Evolutionary conservation across 2,329 filamentous ascomycete species (phyloP).

Genomic region (Alternaria sp.): DNA sequence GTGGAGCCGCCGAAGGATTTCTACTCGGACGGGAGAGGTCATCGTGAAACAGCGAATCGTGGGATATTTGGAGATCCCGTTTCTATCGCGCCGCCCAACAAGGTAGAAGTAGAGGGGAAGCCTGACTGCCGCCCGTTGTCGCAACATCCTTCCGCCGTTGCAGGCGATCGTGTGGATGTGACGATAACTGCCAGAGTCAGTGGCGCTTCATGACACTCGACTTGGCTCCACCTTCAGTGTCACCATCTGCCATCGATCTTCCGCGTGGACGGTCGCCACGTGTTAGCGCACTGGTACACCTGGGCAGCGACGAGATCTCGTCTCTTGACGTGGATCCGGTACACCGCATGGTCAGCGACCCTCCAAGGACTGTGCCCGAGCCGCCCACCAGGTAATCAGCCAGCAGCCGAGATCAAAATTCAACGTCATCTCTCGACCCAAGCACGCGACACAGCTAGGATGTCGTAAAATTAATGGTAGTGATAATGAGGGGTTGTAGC

Average conservation of each 20-base stretch:
- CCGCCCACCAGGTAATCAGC: conserved; percentile 5
- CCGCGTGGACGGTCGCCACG: conserved; percentile 18
- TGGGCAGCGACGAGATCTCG: background rate
- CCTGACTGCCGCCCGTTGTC: conserved; percentile 11
- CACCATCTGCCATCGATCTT: conserved; percentile 16
- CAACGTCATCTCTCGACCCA: conserved; percentile 29
- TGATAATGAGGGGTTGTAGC: conserved; percentile 20
- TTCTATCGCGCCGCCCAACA: conserved; percentile 16
- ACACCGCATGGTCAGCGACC: conserved; percentile 4
- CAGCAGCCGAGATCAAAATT: conserved; percentile 7
- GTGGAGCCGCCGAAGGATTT: conserved; percentile 3
- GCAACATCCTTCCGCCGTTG: conserved; percentile 18
- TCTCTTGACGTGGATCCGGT: conserved; percentile 6
- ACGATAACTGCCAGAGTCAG: conserved; percentile 11
- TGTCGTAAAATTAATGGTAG: conserved; percentile 5
- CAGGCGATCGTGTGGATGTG: conserved; percentile 8
- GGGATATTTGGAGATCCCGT: conserved; percentile 20
- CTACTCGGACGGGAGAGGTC: conserved; percentile 17
- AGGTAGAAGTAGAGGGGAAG: conserved; percentile 9
- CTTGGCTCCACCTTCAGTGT: conserved; percentile 13
- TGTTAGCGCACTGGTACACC: conserved; percentile 9
- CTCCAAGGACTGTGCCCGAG: conserved; percentile 3
- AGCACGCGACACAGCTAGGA: conserved; percentile 7
- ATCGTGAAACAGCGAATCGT: conserved; percentile 23
- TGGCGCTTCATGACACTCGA: conserved; percentile 20